phyloP scores from a whole-genome alignment of 164 flowering plant genomes.

The Pachysandra terminalis region DNA sequence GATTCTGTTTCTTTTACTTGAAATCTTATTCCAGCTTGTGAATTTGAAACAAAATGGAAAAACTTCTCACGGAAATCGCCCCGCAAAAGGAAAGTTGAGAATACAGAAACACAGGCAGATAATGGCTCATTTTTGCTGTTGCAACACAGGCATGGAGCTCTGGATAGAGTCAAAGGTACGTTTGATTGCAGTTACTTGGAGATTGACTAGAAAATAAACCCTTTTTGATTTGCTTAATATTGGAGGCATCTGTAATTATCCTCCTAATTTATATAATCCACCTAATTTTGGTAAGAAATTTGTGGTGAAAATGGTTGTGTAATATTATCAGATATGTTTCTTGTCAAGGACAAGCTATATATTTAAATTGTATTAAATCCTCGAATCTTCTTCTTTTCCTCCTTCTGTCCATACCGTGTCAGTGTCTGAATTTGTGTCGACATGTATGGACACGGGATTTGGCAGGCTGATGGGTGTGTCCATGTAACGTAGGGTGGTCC shows the following conservation, averaged over 20 bases:
- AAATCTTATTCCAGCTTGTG: conserved; percentile 34
- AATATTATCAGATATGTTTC: too few relatives aligned
- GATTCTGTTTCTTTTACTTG: neutral
- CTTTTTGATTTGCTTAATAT: conserved; percentile 20
- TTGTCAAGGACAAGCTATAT: too few relatives aligned
- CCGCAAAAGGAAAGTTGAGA: conserved; percentile 29
- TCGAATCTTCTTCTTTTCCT: too few relatives aligned
- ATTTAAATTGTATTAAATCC: too few relatives aligned
- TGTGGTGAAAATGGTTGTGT: neutral
- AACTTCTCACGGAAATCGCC: conserved; percentile 43
- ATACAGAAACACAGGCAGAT: conserved; percentile 15
- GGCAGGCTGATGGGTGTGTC: too few relatives aligned
- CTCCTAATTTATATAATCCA: neutral
- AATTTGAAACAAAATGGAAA: conserved; percentile 64
- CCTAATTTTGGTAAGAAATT: neutral
- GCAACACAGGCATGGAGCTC: conserved; percentile 57
- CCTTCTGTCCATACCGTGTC: too few relatives aligned
- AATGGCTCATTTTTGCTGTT: conserved; percentile 28
- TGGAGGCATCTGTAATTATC: neutral
- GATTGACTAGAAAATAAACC: conserved; percentile 45
- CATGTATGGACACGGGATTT: too few relatives aligned
- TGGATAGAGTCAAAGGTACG: conserved; percentile 33
- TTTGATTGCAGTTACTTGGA: conserved; percentile 38
- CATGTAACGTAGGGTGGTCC: too few relatives aligned
- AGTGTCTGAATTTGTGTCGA: too few relatives aligned